Conservation (phyloP, 768 basidiomycete genomes). For the Leccinum longicurvipes region DNA sequence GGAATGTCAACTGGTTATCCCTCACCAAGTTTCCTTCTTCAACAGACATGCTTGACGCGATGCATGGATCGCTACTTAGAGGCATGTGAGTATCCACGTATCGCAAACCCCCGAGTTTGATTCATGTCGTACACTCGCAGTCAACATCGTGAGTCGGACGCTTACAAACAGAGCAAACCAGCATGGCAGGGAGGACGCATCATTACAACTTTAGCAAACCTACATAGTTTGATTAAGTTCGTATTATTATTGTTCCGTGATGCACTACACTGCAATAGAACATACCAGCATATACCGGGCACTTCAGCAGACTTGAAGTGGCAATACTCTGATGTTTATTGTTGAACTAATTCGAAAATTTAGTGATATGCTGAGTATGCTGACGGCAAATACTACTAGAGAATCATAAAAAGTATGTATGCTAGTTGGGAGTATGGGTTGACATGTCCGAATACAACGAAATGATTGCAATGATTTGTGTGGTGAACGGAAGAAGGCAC, state of each 20-base stretch:
- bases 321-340: conserved; percentile 12
- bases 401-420: conserved; percentile 18
- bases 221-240: background rate
- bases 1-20: background rate
- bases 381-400: conserved; percentile 10
- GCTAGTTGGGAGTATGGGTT: conserved; percentile 8
- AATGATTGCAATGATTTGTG: conserved; percentile 7
- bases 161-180: conserved; percentile 54
- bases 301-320: background rate
- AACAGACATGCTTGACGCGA: conserved; percentile 66
- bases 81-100: conserved; percentile 57
- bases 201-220: conserved; percentile 8
- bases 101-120: conserved; percentile 2
- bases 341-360: conserved; percentile 11
- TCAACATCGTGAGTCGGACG: conserved; percentile 72
- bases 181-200: conserved; percentile 19
- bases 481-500: background rate
- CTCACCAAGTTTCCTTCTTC: background rate
- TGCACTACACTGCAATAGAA: conserved; percentile 2
- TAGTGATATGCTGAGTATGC: conserved; percentile 13
- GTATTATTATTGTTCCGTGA: background rate
- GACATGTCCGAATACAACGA: conserved; percentile 12
- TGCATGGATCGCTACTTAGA: conserved; percentile 85
- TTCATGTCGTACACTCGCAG: conserved; percentile 34
- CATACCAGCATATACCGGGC: background rate